Evolutionary conservation across 805 yeast genomes (phyloP), one percentile per base, ranked within the genome.

Genomic region (Wickerhamiella shivajii): DNA sequence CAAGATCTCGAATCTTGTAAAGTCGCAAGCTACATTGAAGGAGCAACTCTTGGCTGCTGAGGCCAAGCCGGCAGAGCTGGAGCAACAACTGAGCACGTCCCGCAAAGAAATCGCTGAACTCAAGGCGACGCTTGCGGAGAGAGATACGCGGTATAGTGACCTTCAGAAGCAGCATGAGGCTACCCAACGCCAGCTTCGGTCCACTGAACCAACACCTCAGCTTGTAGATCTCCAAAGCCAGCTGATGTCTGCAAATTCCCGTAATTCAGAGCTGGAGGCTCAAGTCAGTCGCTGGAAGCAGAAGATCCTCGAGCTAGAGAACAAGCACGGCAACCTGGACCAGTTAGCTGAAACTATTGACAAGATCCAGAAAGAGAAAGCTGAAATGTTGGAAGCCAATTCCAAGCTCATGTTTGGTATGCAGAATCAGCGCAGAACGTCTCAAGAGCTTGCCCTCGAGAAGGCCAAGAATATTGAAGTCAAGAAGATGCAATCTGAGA

Each of bases 401-500:
- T 34, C 43, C 18, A 37, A 37, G 22, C 35, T 45, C 18, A 36
- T 38, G 37, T 39, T 45, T 17, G 42, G 41, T 10, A 16, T 21
- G n/a, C 17, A 33, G 27, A 13, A 27, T 25, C 34, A 31, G 17
- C 36, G 37, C 3, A 29, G 26, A 6, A 36, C 36, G 13, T 13
- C 40, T 2, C 37, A 37, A 5, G 45, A 44, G 37, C 38, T 41
- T 6, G 45, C 39, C 13, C 14, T 44, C 3, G 40, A 39, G 14
- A 20, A 31, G 22, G 48, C 46, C 8, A 32, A 37, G 29, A 40
- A 37, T 7, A 25, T 39, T 9, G 40, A 34, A 17, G 37, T 37
- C 16, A 44, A 42, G 33, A 41, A 39, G 14, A 36, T 48, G 13
- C 38, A 38, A 24, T 39, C 49, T 18, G 57, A 56, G 30, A 33